A percentile compares a stretch with the other conserved stretches of the same genome.
Conservation (phyloP, 2,329 filamentous ascomycete genomes). For the Penicillium capsulatum region DNA sequence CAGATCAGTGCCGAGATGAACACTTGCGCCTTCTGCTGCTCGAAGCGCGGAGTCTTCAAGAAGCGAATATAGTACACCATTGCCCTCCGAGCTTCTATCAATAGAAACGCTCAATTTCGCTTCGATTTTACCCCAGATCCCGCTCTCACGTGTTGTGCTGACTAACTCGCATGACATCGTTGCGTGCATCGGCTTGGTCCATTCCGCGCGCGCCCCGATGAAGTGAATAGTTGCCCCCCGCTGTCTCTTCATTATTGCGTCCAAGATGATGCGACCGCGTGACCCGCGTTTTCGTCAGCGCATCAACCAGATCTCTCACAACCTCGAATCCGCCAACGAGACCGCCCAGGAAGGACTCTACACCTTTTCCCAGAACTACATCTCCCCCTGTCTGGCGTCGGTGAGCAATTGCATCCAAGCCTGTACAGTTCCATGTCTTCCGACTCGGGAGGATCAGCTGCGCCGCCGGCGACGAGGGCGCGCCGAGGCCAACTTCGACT, state of each 20-base stretch:
- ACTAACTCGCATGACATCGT: constrained; percentile 25
- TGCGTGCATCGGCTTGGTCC: constrained; percentile 9
- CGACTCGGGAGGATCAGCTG: constrained; percentile 68
- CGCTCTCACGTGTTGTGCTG: constrained; percentile 17
- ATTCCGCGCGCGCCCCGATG: constrained; percentile 17
- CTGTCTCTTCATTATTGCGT: constrained; percentile 9
- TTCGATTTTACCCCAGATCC: constrained; percentile 4
- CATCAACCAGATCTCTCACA: constrained; percentile 88
- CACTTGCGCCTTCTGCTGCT: constrained; percentile 42
- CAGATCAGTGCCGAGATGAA: constrained; percentile 54
- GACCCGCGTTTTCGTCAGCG: constrained; percentile 89
- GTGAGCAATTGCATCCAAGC: constrained; percentile 61
- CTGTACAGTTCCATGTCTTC: constrained; percentile 65
- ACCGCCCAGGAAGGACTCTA: constrained; percentile 88
- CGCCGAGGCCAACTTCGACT: constrained; percentile 87
- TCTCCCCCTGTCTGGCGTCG: constrained; percentile 72
- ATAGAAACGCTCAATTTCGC: not conserved
- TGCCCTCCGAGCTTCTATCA: not conserved
- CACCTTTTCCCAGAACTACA: constrained; percentile 79
- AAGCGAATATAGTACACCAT: constrained; percentile 65
- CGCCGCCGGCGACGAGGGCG: constrained; percentile 63
- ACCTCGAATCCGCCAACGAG: constrained; percentile 84
- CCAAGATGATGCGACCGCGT: constrained; percentile 55
- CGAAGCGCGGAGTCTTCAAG: constrained; percentile 56
- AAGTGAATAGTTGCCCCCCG: constrained; percentile 8